Evolutionary conservation across 2,329 filamentous ascomycete genomes (phyloP).

Genomic region (Coleophoma crateriformis): DNA sequence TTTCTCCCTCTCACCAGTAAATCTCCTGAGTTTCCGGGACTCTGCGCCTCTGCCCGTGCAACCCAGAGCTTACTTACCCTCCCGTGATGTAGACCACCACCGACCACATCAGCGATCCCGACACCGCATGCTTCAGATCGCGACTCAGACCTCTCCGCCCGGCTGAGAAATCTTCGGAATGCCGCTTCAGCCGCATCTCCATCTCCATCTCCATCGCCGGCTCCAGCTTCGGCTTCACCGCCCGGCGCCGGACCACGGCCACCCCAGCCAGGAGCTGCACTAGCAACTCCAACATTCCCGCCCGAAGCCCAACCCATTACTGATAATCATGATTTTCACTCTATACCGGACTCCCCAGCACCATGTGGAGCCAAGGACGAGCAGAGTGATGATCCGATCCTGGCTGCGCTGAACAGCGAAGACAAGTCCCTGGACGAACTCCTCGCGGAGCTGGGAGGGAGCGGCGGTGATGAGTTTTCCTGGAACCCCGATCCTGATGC

Average conservation of each 20-base stretch:
- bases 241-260: neutral
- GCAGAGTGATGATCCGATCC: slow-evolving; percentile 10
- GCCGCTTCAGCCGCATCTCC: slow-evolving; percentile 12
- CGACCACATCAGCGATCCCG: neutral
- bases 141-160: slow-evolving; percentile 21
- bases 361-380: neutral
- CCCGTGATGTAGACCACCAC: slow-evolving; percentile 9
- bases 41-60: neutral
- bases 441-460: slow-evolving; percentile 18
- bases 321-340: too few species aligned
- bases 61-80: neutral
- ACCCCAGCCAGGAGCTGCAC: too few species aligned
- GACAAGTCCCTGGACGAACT: slow-evolving; percentile 24
- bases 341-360: too few species aligned
- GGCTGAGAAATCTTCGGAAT: slow-evolving; percentile 22
- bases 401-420: slow-evolving; percentile 10
- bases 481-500: slow-evolving; percentile 23
- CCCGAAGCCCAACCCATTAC: too few species aligned
- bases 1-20: neutral
- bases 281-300: too few species aligned
- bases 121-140: slow-evolving; percentile 3
- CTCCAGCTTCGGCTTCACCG: neutral
- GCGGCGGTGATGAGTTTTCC: slow-evolving; percentile 11
- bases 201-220: slow-evolving; percentile 6
- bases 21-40: neutral